phyloP scores from a whole-genome alignment of 805 yeast species.

The Candida boleticola region DNA sequence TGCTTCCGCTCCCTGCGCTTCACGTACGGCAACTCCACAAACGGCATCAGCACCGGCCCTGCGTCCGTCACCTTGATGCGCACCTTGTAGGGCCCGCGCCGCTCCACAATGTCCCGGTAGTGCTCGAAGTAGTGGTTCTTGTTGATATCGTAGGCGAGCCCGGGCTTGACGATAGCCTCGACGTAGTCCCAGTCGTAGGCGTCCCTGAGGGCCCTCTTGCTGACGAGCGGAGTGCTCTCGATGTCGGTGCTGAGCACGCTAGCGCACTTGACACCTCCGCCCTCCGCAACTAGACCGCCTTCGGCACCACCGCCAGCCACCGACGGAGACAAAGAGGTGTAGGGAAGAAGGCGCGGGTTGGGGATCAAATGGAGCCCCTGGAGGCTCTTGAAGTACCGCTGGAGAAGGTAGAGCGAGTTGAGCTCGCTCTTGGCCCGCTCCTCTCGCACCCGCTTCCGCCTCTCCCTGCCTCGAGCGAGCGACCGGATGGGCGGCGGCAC shows the following conservation, averaged over 20 bases:
- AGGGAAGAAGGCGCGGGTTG: slow-evolving; percentile 31
- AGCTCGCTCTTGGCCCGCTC: slow-evolving; percentile 5
- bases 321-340: no score
- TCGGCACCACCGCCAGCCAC: no score
- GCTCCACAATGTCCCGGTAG: slow-evolving; percentile 20
- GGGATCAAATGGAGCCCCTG: slow-evolving; percentile 28
- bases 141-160: slow-evolving; percentile 33
- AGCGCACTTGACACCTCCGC: not conserved
- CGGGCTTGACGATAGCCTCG: slow-evolving; percentile 30
- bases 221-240: slow-evolving; percentile 13
- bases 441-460: not conserved
- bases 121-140: slow-evolving; percentile 19
- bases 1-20: slow-evolving; percentile 8
- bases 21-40: slow-evolving; percentile 25
- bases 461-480: not conserved
- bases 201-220: slow-evolving; percentile 13
- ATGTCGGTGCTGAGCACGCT: not conserved
- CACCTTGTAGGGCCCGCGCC: slow-evolving; percentile 37
- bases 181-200: slow-evolving; percentile 35
- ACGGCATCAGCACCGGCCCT: slow-evolving; percentile 30
- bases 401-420: slow-evolving; percentile 14
- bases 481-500: no score
- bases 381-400: slow-evolving; percentile 26
- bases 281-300: not conserved
- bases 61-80: slow-evolving; percentile 28